A percentile compares a stretch with the other conserved stretches of the same genome.
phyloP scores from a whole-genome alignment of 2,329 filamentous ascomycete species.

The Clonostachys byssicola region DNA sequence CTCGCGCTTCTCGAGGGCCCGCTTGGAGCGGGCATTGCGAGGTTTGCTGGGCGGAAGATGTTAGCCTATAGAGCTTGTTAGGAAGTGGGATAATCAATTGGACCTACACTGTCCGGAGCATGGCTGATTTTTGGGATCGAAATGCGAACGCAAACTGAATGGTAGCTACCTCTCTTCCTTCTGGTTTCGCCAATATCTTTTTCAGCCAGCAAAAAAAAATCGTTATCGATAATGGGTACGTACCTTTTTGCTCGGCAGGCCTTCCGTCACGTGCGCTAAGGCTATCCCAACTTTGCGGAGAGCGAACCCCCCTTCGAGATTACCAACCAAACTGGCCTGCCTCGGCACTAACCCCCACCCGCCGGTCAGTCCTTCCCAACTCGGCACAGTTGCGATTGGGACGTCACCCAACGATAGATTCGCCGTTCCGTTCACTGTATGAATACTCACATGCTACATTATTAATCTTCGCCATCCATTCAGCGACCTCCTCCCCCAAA shows the following conservation, averaged over 20 bases:
- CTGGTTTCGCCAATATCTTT: neutral
- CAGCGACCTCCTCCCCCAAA: no score
- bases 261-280: no score
- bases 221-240: conserved; percentile 3
- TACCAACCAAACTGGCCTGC: neutral
- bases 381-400: no score
- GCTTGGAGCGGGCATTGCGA: conserved; percentile 81
- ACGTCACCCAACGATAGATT: no score
- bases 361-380: no score
- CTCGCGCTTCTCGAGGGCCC: conserved; percentile 88
- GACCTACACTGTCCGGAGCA: conserved; percentile 46
- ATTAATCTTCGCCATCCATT: no score
- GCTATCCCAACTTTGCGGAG: no score
- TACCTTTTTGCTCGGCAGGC: no score
- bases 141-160: neutral
- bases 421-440: no score
- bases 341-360: conserved; percentile 1
- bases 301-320: no score
- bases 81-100: neutral
- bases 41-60: conserved; percentile 40
- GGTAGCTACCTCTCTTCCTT: neutral
- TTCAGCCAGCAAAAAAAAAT: conserved; percentile 1
- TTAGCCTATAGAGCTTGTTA: neutral
- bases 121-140: conserved; percentile 10
- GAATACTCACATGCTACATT: no score